phyloP scores from a whole-genome alignment of 2,329 filamentous ascomycete species.

The Talaromyces sp. region DNA sequence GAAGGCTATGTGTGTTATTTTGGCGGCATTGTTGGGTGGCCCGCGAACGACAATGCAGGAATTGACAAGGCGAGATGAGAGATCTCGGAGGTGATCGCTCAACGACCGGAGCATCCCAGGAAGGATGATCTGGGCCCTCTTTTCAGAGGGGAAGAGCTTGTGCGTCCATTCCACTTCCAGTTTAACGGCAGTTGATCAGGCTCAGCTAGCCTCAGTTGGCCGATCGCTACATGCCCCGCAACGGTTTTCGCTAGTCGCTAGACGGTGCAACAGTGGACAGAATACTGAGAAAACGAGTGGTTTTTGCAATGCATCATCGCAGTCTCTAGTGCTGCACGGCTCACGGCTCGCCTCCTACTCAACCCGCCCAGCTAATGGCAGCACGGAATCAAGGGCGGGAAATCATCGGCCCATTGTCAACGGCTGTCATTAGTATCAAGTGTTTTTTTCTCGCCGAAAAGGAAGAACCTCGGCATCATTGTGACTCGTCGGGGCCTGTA shows the following conservation, averaged over 20 bases:
- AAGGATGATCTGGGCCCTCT: slow-evolving; percentile 4
- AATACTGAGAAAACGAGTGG: neutral
- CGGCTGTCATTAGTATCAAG: neutral
- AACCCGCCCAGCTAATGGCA: neutral
- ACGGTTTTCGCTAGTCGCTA: neutral
- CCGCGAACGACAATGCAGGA: slow-evolving; percentile 7
- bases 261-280: neutral
- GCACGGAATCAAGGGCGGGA: neutral
- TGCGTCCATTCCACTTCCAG: neutral
- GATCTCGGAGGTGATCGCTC: slow-evolving; percentile 12
- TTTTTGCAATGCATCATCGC: neutral
- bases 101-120: neutral
- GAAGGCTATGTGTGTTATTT: neutral
- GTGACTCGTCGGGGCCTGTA: neutral
- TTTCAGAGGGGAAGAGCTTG: slow-evolving; percentile 5
- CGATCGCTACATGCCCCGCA: slow-evolving; percentile 8
- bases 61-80: slow-evolving; percentile 1
- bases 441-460: neutral
- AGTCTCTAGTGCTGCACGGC: neutral
- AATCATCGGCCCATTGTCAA: neutral
- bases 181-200: neutral
- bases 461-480: neutral
- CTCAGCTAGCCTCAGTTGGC: slow-evolving; percentile 12
- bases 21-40: slow-evolving; percentile 1
- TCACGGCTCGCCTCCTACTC: neutral